Evolutionary conservation across 129 eudicot genomes (phyloP).

Genomic region (Glebionis coronaria): DNA sequence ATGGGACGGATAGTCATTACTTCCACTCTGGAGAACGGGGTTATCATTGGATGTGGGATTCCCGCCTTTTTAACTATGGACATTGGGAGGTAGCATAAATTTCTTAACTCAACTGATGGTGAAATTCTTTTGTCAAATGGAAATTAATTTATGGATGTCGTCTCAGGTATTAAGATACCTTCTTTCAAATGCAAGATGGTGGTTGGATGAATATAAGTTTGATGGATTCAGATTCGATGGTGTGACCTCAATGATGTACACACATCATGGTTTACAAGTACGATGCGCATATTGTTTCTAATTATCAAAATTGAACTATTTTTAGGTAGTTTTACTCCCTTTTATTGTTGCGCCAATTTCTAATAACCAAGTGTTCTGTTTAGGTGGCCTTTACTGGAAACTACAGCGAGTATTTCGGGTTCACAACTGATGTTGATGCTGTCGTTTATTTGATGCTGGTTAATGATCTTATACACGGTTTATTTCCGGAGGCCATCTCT

Average conservation of each 20-base stretch:
- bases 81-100: conserved; percentile 79
- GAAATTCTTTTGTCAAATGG: not conserved
- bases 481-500: conserved; percentile 76
- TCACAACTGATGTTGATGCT: conserved; percentile 93
- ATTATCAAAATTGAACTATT: not conserved
- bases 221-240: conserved; percentile 99
- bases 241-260: conserved; percentile 99
- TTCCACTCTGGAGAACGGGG: conserved; percentile 97
- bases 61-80: conserved; percentile 95
- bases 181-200: conserved; percentile 99
- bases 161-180: conserved; percentile 87
- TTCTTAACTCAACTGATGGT: not conserved
- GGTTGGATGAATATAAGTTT: conserved; percentile 97
- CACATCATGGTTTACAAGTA: conserved; percentile 96
- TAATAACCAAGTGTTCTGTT: conserved; percentile 4
- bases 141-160: conserved; percentile 10
- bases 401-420: conserved; percentile 87
- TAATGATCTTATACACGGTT: conserved; percentile 90
- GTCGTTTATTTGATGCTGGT: conserved; percentile 94
- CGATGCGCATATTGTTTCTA: conserved; percentile 9
- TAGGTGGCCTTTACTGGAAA: conserved; percentile 93
- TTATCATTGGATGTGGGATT: conserved; percentile 99
- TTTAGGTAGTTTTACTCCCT: not conserved
- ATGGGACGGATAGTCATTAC: conserved; percentile 90
- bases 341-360: conserved; percentile 6